These are phyloP conservation scores for Marchantia polymorpha DNA, from an alignment of 225 moss, liverwort and hornwort species.

Conservation along the genomic window DNA sequence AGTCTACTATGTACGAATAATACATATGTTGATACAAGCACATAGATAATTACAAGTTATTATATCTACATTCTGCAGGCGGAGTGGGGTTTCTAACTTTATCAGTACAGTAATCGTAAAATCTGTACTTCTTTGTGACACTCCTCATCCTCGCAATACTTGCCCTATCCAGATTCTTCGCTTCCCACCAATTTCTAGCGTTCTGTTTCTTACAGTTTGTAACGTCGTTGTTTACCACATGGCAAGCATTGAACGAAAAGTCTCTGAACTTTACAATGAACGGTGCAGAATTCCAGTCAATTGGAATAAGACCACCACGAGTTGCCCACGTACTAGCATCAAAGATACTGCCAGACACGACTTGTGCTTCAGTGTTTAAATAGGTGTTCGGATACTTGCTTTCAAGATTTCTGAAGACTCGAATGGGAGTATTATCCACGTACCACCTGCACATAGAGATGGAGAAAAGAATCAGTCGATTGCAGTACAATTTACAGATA, in stretches of 20 bases:
- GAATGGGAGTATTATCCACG: constrained; percentile 16
- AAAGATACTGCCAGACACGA: constrained; percentile 8
- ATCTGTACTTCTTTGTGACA: constrained; percentile 21
- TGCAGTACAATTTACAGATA: no score
- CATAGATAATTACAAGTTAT: background rate
- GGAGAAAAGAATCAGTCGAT: no score
- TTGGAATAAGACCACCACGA: background rate
- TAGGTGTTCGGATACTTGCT: background rate
- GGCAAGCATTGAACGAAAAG: constrained; percentile 4
- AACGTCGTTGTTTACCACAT: background rate
- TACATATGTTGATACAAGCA: no score
- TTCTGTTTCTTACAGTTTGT: background rate
- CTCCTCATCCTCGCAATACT: background rate
- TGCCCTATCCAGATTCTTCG: background rate
- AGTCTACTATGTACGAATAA: no score
- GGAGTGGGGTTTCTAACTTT: background rate
- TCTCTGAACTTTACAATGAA: constrained; percentile 7
- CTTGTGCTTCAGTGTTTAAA: background rate
- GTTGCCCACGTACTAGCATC: constrained; percentile 20
- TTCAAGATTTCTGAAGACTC: background rate
- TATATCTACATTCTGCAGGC: constrained; percentile 6
- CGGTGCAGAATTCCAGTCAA: background rate
- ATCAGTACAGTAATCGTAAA: constrained; percentile 60
- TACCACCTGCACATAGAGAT: constrained; percentile 8
- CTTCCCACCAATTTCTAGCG: constrained; percentile 2